A percentile compares a stretch with the other conserved stretches of the same genome.
phyloP scores from a whole-genome alignment of 768 basidiomycete species.

The Lentinula boryana region DNA sequence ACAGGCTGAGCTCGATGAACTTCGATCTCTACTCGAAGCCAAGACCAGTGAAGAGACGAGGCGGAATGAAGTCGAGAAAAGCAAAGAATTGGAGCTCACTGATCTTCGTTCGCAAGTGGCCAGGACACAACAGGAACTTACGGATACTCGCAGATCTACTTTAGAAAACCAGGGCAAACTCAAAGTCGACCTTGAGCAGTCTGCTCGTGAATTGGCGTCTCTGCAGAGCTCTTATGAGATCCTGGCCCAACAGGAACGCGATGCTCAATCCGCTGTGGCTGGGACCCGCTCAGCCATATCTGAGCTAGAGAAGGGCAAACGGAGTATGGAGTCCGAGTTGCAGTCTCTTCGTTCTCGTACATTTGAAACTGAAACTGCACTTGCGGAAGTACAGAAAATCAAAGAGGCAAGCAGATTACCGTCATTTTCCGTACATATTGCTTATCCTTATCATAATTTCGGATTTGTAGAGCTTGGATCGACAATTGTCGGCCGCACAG shows the following conservation, averaged over 20 bases:
- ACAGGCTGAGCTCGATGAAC: constrained; percentile 79
- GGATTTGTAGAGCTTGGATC: constrained; percentile 57
- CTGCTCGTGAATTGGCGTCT: constrained; percentile 52
- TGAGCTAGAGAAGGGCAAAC: constrained; percentile 65
- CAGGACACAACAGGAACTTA: constrained; percentile 61
- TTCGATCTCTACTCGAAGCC: constrained; percentile 77
- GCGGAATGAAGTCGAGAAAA: constrained; percentile 77
- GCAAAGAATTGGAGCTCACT: constrained; percentile 78
- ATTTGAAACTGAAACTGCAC: constrained; percentile 56
- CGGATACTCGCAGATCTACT: constrained; percentile 53
- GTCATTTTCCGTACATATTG: neutral
- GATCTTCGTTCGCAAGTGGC: constrained; percentile 61
- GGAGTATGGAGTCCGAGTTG: constrained; percentile 66
- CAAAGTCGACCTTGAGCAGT: constrained; percentile 67
- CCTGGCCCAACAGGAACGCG: constrained; percentile 55
- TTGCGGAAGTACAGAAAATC: constrained; percentile 51
- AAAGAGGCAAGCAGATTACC: constrained; percentile 59
- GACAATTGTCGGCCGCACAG: constrained; percentile 66
- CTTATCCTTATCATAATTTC: constrained; percentile 3
- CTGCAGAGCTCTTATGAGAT: constrained; percentile 58
- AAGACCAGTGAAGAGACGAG: constrained; percentile 85
- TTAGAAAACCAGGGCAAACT: constrained; percentile 68
- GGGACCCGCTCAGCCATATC: constrained; percentile 42
- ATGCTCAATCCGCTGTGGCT: constrained; percentile 42
- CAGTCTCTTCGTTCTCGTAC: constrained; percentile 64